Conservation (phyloP, 2,329 filamentous ascomycete genomes). For the Penicillium freii region DNA sequence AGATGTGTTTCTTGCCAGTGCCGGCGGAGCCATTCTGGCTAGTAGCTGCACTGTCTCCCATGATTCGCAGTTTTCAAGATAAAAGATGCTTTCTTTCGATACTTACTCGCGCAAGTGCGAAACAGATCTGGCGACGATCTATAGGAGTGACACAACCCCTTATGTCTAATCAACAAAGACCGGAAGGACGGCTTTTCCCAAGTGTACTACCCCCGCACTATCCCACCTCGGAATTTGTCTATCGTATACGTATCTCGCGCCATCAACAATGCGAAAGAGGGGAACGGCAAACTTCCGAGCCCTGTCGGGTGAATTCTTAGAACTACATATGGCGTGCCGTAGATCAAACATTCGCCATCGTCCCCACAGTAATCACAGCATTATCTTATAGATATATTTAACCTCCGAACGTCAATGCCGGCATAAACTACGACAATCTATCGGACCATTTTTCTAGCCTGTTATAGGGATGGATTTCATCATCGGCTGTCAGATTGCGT, state of each 20-base stretch:
- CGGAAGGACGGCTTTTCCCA: not conserved
- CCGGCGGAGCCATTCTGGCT: constrained; percentile 19
- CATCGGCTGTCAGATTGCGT: constrained; percentile 20
- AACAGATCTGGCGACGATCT: not conserved
- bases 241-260: constrained; percentile 15
- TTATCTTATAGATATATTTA: not conserved
- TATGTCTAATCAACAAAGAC: not conserved
- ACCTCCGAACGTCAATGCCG: not conserved
- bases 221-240: not conserved
- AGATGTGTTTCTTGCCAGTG: constrained; percentile 52
- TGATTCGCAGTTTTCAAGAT: not conserved
- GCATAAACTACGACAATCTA: not conserved
- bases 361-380: constrained; percentile 17
- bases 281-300: constrained; percentile 1
- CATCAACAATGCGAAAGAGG: constrained; percentile 5
- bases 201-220: not conserved
- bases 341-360: constrained; percentile 23
- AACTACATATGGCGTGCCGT: not conserved
- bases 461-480: constrained; percentile 7
- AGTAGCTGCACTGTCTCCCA: constrained; percentile 14
- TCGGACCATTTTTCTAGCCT: not conserved
- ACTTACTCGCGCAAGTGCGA: not conserved
- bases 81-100: not conserved
- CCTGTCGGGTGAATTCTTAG: not conserved
- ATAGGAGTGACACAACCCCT: not conserved